These are phyloP conservation scores for Xylona heveae DNA, from an alignment of 495 filamentous ascomycete species.

Conservation along the genomic window DNA sequence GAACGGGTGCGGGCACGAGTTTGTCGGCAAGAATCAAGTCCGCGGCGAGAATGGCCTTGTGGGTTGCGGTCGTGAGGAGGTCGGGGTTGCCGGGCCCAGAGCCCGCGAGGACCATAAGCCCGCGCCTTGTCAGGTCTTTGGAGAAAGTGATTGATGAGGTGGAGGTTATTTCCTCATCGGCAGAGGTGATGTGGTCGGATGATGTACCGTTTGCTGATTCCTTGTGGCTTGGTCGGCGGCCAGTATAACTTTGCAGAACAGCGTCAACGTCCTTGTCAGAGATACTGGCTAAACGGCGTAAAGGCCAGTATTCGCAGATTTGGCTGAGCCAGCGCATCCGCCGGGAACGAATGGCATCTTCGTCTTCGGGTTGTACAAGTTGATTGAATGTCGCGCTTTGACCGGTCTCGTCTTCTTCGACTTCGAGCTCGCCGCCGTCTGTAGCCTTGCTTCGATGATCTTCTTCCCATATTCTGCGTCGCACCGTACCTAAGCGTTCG, in stretches of 20 bases:
- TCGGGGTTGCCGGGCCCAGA: constrained; percentile 88
- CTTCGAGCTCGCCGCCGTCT: constrained; percentile 23
- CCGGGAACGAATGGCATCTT: constrained; percentile 52
- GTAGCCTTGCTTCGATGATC: constrained; percentile 31
- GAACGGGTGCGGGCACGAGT: constrained; percentile 69
- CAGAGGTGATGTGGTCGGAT: constrained; percentile 6
- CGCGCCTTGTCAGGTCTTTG: constrained; percentile 13
- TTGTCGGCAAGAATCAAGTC: constrained; percentile 91
- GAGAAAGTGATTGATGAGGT: constrained; percentile 4
- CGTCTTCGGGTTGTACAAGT: constrained; percentile 49
- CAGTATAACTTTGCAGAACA: constrained; percentile 44
- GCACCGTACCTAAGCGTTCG: constrained; percentile 51
- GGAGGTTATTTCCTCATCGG: constrained; percentile 7
- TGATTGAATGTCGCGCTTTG: constrained; percentile 77
- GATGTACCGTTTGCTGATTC: constrained; percentile 9
- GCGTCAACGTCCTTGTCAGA: constrained; percentile 55
- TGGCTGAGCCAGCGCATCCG: constrained; percentile 86
- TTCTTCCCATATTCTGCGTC: constrained; percentile 60
- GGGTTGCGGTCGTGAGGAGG: constrained; percentile 71
- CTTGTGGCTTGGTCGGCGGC: constrained; percentile 5
- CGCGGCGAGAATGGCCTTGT: constrained; percentile 63
- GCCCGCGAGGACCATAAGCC: constrained; percentile 72
- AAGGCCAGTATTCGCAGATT: constrained; percentile 97
- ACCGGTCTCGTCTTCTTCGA: constrained; percentile 66
- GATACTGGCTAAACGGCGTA: constrained; percentile 58